Evolutionary conservation across 164 flowering plant genomes (phyloP).

Genomic region (Chimonanthus praecox): DNA sequence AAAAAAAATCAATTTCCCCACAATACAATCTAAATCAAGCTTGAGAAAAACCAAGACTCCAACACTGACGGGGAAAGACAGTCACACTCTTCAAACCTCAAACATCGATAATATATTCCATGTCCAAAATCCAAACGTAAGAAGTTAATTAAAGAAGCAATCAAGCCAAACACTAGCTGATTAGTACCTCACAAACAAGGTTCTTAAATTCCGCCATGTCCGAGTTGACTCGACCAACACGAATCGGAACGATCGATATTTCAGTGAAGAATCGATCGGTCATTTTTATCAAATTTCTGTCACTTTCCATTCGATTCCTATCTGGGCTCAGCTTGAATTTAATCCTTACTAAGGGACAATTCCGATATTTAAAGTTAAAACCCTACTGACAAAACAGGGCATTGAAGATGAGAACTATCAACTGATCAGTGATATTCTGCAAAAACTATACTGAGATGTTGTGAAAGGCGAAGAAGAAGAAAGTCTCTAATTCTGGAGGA

Average conservation of each 20-base stretch:
- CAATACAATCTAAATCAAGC: not conserved
- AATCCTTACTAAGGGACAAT: too few relatives aligned
- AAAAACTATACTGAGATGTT: slow-evolving; percentile 10
- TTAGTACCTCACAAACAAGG: slow-evolving; percentile 1
- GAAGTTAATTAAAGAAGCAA: not conserved
- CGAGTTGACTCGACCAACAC: too few relatives aligned
- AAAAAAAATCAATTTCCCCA: not conserved
- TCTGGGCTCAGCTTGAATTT: too few relatives aligned
- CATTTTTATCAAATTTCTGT: too few relatives aligned
- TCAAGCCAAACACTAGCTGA: not conserved
- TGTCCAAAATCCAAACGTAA: not conserved
- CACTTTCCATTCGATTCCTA: too few relatives aligned
- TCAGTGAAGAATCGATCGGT: too few relatives aligned
- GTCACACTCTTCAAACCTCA: slow-evolving; percentile 8
- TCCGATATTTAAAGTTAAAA: too few relatives aligned
- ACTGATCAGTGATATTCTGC: not conserved
- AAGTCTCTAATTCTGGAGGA: slow-evolving; percentile 43
- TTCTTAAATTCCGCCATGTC: too few relatives aligned
- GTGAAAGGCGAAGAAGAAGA: slow-evolving; percentile 35
- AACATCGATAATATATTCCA: not conserved
- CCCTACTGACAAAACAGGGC: too few relatives aligned
- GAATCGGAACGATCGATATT: too few relatives aligned
- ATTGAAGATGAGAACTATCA: not conserved
- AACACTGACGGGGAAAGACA: not conserved
- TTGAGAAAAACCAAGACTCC: not conserved